A percentile compares a stretch with the other conserved stretches of the same genome.
Evolutionary conservation across 192 early-diverging fungal species (phyloP).

Genomic region (Backusella liffmaniae): DNA sequence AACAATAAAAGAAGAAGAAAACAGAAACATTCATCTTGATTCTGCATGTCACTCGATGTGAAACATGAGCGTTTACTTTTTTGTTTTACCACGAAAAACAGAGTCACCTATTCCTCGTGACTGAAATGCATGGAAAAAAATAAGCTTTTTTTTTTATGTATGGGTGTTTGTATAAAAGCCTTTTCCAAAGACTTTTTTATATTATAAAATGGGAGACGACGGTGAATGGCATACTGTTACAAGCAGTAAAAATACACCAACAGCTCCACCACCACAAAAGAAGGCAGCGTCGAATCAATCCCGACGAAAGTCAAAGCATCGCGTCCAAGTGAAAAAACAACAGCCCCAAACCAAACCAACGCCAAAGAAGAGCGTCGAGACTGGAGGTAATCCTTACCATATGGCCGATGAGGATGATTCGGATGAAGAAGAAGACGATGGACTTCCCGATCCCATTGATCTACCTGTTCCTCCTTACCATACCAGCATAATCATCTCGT

Average conservation of each 20-base stretch:
- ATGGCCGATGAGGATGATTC: slow-evolving; percentile 28
- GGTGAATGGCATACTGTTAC: slow-evolving; percentile 34
- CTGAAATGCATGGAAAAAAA: neutral
- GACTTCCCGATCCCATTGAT: slow-evolving; percentile 31
- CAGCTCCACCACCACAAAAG: neutral
- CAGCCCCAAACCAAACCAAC: neutral
- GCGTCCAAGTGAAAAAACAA: neutral
- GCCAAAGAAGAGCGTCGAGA: neutral
- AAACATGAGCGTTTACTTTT: too few species aligned
- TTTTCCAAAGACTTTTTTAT: neutral
- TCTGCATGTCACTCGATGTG: too few species aligned
- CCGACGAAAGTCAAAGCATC: neutral
- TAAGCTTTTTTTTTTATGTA: neutral
- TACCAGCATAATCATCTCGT: slow-evolving; percentile 56
- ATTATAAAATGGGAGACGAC: slow-evolving; percentile 10
- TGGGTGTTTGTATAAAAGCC: too few species aligned
- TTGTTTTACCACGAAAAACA: neutral
- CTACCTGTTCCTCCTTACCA: slow-evolving; percentile 48
- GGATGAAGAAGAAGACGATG: slow-evolving; percentile 23
- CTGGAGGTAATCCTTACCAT: neutral
- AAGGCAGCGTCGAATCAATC: slow-evolving; percentile 7
- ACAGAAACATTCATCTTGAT: too few species aligned
- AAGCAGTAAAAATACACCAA: neutral
- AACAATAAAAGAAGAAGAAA: too few species aligned
- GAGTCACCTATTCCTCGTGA: neutral